phyloP scores from a whole-genome alignment of 1,139 yeast species.

The Candida labiduridarum region DNA sequence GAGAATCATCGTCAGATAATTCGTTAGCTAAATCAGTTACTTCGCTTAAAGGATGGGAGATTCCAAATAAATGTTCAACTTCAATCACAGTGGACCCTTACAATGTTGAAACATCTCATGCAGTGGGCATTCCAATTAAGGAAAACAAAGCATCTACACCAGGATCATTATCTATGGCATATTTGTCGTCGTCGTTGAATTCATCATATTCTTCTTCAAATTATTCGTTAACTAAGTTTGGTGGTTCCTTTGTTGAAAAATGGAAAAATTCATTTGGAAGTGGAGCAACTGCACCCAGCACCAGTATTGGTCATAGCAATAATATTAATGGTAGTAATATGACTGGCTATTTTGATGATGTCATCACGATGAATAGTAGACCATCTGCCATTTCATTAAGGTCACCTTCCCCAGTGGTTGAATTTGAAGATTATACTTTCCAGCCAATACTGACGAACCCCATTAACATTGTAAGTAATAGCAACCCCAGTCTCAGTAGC shows the following conservation, averaged over 20 bases:
- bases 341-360: constrained; percentile 20
- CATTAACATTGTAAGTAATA: constrained; percentile 13
- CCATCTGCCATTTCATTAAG: constrained; percentile 36
- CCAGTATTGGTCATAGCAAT: constrained; percentile 2
- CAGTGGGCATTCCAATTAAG: constrained; percentile 14
- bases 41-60: constrained; percentile 45
- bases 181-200: constrained; percentile 44
- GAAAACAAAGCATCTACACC: constrained; percentile 25
- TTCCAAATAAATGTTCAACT: constrained; percentile 38
- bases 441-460: constrained; percentile 15
- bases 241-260: constrained; percentile 50
- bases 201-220: constrained; percentile 40
- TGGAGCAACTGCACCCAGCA: neutral
- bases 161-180: constrained; percentile 45
- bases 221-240: constrained; percentile 43
- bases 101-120: constrained; percentile 15
- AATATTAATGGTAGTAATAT: constrained; percentile 8
- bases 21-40: constrained; percentile 29
- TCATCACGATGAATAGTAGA: constrained; percentile 24
- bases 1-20: constrained; percentile 24
- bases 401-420: constrained; percentile 52
- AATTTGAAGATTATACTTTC: constrained; percentile 43
- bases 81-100: constrained; percentile 20
- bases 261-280: constrained; percentile 41
- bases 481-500: neutral